Conservation (phyloP, 2,329 filamentous ascomycete genomes). For the Botrytis medusae region DNA sequence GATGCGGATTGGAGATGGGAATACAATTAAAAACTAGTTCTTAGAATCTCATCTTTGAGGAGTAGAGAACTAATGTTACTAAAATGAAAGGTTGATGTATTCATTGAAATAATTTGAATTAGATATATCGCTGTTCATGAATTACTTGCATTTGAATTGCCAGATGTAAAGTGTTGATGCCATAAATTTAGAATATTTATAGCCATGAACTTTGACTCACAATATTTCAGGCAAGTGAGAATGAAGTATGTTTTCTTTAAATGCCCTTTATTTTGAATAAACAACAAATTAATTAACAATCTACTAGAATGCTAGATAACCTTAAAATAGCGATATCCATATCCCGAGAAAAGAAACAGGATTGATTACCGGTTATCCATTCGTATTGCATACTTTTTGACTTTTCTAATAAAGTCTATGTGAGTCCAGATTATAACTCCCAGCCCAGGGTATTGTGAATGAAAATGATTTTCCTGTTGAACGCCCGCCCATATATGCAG, state of each 20-base stretch:
- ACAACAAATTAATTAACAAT: fast-evolving
- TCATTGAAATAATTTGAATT: neutral
- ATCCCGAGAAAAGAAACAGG: neutral
- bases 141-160: neutral
- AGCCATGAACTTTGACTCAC: too few relatives aligned
- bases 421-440: neutral
- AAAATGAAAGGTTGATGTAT: neutral
- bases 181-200: too few relatives aligned
- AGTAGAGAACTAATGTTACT: too few relatives aligned
- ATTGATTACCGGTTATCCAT: neutral
- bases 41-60: too few relatives aligned
- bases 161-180: neutral
- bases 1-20: neutral
- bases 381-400: neutral
- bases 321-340: neutral
- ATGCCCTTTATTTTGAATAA: neutral
- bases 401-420: neutral
- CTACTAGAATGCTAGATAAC: neutral
- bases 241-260: fast-evolving
- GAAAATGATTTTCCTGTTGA: neutral
- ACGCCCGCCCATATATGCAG: neutral
- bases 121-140: neutral
- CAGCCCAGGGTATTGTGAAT: neutral
- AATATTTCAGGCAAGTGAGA: too few relatives aligned
- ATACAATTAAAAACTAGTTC: neutral